Evolutionary conservation across 176 grass and related monocot genomes (phyloP).

Genomic region (Eremochloa ophiuroides): DNA sequence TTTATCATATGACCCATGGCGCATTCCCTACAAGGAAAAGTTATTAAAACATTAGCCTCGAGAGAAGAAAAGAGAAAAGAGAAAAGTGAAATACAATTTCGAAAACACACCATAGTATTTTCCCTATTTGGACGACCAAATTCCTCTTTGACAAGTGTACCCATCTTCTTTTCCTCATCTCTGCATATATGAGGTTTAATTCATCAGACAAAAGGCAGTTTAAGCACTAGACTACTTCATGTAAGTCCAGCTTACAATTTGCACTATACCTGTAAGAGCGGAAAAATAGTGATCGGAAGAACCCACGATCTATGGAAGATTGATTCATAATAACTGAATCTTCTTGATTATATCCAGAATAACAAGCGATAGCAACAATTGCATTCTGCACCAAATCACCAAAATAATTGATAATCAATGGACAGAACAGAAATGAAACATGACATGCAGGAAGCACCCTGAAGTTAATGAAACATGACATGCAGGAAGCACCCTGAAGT

Average conservation of each 20-base stretch:
- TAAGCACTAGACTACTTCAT: neutral
- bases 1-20: conserved; percentile 98
- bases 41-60: conserved; percentile 14
- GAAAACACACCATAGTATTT: conserved; percentile 75
- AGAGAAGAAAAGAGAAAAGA: neutral
- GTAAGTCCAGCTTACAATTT: neutral
- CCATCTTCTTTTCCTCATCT: conserved; percentile 99
- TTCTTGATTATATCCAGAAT: conserved; percentile 99
- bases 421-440: conserved; percentile 7
- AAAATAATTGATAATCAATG: conserved; percentile 24
- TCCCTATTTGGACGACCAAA: conserved; percentile 96
- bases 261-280: conserved; percentile 77
- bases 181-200: conserved; percentile 28
- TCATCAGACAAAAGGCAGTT: neutral
- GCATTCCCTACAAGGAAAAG: conserved; percentile 69
- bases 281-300: conserved; percentile 96
- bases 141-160: conserved; percentile 94
- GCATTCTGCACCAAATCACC: conserved; percentile 70
- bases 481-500: neutral
- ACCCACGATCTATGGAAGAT: conserved; percentile 97
- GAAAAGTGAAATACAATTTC: neutral
- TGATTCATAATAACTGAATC: conserved; percentile 99
- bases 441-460: neutral
- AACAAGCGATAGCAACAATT: conserved; percentile 99
- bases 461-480: neutral